Base-by-base conservation (phyloP, 129 eudicot species). In the Helichrysum umbraculigerum region DNA sequence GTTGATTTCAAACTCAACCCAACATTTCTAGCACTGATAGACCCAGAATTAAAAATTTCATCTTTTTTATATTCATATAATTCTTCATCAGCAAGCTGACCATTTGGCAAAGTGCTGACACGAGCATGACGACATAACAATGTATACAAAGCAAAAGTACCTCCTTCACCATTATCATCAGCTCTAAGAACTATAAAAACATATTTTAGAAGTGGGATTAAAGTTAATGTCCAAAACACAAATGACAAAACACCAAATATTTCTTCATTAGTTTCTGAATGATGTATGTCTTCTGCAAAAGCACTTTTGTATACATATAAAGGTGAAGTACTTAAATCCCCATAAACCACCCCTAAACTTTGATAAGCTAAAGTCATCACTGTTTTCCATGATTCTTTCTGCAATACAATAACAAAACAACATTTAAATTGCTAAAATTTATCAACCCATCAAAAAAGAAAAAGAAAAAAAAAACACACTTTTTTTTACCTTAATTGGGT, bases 141-240 rank as follows among this genome's bases (percentile, higher is more conserved):
- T 17, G 97, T 81, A 62, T 91, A 91, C 88, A 91, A 70, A 62
- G 97, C 97, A 82, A 91, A 91, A 69, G 97, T 89, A 17, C 97
- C 95, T 1, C 97, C 97, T 89, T 91, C 97, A 50, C 97, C 97
- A 88, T 91, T 91, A 78, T 91, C 95, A 76, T 91, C 90, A 50
- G 95, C 95, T 83, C 89, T 76, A 60, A 91, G 95, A 25, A 91
- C 95, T 42, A 91, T 85, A 68, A 91, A 91, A 33, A 91, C 95
- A 74, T 91, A 91, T 70, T 91, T 91, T 28, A 91, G 44, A 64
- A 88, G 86, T 10, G 97, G 97, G 34, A 91, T 88, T 63, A 91
- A 70, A 76, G 97, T 91, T 71, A 91, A 82, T 59, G 97, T 91
- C 97, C 97, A 91, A 63, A 91, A 91, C 0, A 91, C 87, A 77